Evolutionary conservation across 176 grass and related monocot species (phyloP), one percentile per base, ranked within the genome.

Genomic region (Carex cristatella): DNA sequence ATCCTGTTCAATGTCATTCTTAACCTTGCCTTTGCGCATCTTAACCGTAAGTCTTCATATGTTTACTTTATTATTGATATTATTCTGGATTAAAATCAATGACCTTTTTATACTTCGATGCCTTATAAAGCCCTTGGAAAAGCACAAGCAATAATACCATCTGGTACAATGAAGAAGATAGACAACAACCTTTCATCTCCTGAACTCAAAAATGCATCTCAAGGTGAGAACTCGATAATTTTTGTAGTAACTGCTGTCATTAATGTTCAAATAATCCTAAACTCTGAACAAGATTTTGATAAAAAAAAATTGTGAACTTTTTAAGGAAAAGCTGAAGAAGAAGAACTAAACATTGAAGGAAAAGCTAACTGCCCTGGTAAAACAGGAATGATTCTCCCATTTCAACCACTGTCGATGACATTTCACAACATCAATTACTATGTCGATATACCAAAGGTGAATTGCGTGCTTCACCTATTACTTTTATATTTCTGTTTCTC

Each of bases 381-480:
- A 23, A 94, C 38, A 69, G 92, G 88, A 85, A 94, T 94, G 92
- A 89, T 85, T 73, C 77, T 94, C 51, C 90, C 92, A 60, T 94
- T 94, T 82, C 92, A 90, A 86, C 90, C 90, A 42, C 44, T 88
- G 73, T 87, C 77, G 19, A 90, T 94, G 92, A 90, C 92, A 38
- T 94, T 94, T 57, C 84, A 91, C 66, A 85, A 88, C 67, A 88
- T 94, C 27, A 91, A 86, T 80, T 94, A 94, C 65, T 94, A 86
- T 75, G 90, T 94, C 3, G 80, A 91, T 69, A 88, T 90, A 81
- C 92, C 90, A 28, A 91, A 94, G 90, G 92, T 94, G 77, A 61
- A 64, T 81, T 53, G 49, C 72, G 16, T 56, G 27, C 73, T 55
- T 77, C 11, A 12, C 10, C 19, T 3, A 16, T 56, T 56, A 73